Base-by-base conservation (phyloP, 2,329 filamentous ascomycete species). In the Coccinonectria pachysandricola region DNA sequence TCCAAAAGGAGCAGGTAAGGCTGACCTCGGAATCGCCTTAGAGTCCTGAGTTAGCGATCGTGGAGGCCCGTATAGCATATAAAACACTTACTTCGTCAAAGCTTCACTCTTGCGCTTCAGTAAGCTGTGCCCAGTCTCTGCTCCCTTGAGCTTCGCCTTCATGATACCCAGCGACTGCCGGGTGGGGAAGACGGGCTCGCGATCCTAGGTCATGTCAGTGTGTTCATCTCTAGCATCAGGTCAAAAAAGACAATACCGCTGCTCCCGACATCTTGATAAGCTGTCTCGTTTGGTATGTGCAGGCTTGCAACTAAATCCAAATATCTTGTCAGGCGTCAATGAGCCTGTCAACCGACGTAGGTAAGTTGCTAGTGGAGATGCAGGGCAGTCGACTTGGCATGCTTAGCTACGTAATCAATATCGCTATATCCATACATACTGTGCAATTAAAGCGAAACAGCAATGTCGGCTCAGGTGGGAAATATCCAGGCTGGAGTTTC, bases 21-120 rank as follows among this genome's bases (percentile, higher is more conserved):
- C 50, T 21, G 37, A 91, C 83, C 84, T 80, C 85, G 78, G 60
- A 92, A 92, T 46, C 85, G 85, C 52, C 85, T 92, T n/a, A n/a
- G n/a, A n/a, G n/a, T n/a, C n/a, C n/a, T n/a, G n/a, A n/a, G n/a
- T n/a, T n/a, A n/a, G n/a, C n/a, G n/a, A n/a, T n/a, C n/a, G n/a
- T n/a, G n/a, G n/a, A n/a, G n/a, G n/a, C n/a, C n/a, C n/a, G n/a
- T n/a, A n/a, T n/a, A n/a, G n/a, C n/a, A n/a, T n/a, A n/a, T n/a
- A 15, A 4, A 6, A 8, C 12, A 56, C 71, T 29, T 69, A 92
- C 85, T 98, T 98, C 41, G 91, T 98, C 37, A 98, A 66, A 45
- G 91, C 91, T 61, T 98, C 91, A 57, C 87, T 95, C 69, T 98
- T 98, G 51, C 91, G 72, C 68, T 98, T 98, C 38, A 98, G 65